Evolutionary conservation across 352 stramenopile species (phyloP), one percentile per base, ranked within the genome.

Genomic region (Pythium oligandrum): DNA sequence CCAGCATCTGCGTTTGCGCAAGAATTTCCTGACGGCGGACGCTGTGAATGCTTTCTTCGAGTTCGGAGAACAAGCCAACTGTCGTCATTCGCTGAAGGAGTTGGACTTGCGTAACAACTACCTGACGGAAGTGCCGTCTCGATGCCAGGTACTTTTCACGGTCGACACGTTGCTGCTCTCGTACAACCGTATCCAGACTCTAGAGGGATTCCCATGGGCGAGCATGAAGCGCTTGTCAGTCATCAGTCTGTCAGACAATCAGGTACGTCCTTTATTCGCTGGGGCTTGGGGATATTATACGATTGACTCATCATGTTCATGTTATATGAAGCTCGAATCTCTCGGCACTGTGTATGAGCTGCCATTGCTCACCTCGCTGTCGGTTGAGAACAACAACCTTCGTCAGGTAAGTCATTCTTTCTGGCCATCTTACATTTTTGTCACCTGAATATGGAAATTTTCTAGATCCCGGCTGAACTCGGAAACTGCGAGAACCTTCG

Each of bases 301-400:
- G 0, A 26, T 26, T 26, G 17, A 40, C 8, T 43, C 12, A 30
- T 32, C 36, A 44, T 44, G 34, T 53, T 31, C 31, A 44, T 30
- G 12, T 53, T 40, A 33, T 35, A 30, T 58, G 34, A 31, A 86
- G 78, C 55, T 95, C 6, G 71, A 83, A 38, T 81, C 73, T 2
- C 64, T 91, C 6, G 77, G 78, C 47, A 68, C 63, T 3, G 69
- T 93, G 17, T 74, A 90, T 51, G 67, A 83, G 44, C 63, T 75
- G 4, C 70, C 70, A 6, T 67, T 66, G 48, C 59, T 95, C 39
- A 86, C 77, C 8, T 86, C 78, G 38, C 66, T 95, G 1, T 88
- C 79, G 12, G 63, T 93, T 26, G 75, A 91, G 43, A 93, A 95
- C 64, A 95, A 95, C 59, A 82, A 88, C 44, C 55, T 95, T 5